phyloP scores from a whole-genome alignment of 805 yeast genomes.

The Deakozyma indianensis region DNA sequence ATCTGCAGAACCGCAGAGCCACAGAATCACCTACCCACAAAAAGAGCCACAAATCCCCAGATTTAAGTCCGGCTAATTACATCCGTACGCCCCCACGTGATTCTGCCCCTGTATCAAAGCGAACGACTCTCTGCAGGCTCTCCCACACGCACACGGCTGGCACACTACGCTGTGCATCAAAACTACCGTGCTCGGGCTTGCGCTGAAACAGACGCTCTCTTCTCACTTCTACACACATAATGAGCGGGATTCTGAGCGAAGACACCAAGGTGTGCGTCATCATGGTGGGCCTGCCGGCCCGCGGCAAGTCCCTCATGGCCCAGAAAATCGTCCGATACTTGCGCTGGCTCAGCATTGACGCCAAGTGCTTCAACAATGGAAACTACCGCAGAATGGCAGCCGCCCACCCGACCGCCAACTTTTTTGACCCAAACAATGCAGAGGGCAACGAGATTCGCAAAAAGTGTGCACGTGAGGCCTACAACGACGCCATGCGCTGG shows the following conservation, averaged over 20 bases:
- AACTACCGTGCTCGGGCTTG: no score
- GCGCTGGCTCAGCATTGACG: constrained; percentile 79
- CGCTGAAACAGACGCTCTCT: no score
- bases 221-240: no score
- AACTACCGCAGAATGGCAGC: constrained; percentile 56
- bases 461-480: constrained; percentile 59
- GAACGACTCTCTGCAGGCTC: no score
- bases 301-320: constrained; percentile 89
- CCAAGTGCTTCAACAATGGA: constrained; percentile 85
- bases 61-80: no score
- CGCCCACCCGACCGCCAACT: constrained; percentile 57
- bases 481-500: constrained; percentile 77
- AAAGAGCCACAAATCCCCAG: no score
- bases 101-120: no score
- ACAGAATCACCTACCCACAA: no score
- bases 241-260: not conserved
- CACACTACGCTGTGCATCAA: no score
- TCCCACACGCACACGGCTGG: not conserved
- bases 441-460: constrained; percentile 50
- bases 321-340: constrained; percentile 81
- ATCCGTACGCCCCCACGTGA: no score
- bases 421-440: constrained; percentile 54
- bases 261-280: constrained; percentile 14
- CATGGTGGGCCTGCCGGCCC: constrained; percentile 52
- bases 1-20: no score